Conservation (phyloP, 345 rosid genomes). For the Acer campestre region DNA sequence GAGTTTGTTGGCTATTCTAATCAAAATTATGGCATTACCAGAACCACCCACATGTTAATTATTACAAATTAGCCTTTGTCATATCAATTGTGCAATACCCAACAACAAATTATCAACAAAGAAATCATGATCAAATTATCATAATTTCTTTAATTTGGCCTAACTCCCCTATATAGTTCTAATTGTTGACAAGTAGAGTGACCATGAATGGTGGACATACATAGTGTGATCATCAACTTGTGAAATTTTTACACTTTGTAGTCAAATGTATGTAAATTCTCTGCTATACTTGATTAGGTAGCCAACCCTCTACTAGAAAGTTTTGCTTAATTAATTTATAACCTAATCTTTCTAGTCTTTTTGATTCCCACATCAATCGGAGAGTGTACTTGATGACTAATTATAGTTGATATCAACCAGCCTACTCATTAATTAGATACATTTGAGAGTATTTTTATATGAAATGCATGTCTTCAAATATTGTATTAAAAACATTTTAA, state of each 20-base stretch:
- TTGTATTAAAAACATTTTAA: too few relatives aligned
- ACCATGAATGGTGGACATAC: slow-evolving; percentile 13
- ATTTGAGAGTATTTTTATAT: too few relatives aligned
- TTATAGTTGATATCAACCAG: not conserved
- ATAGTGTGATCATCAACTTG: not conserved
- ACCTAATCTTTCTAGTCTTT: slow-evolving; percentile 2
- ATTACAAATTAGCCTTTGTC: not conserved
- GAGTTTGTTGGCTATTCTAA: slow-evolving; percentile 12
- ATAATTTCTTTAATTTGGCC: not conserved
- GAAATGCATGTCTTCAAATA: too few relatives aligned
- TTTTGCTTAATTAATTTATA: not conserved
- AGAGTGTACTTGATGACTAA: not conserved
- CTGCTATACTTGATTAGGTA: slow-evolving; percentile 19
- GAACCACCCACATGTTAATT: slow-evolving; percentile 1
- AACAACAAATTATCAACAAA: not conserved
- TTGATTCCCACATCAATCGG: not conserved
- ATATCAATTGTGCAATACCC: not conserved
- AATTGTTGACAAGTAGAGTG: not conserved
- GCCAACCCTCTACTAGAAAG: slow-evolving; percentile 5
- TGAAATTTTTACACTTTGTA: not conserved
- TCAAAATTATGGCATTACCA: slow-evolving; percentile 19
- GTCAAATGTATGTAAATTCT: not conserved
- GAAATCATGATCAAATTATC: not conserved
- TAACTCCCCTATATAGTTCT: not conserved
- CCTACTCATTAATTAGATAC: too few relatives aligned